Base-by-base conservation (phyloP, 2,329 filamentous ascomycete species). In the Lachnellula suecica region DNA sequence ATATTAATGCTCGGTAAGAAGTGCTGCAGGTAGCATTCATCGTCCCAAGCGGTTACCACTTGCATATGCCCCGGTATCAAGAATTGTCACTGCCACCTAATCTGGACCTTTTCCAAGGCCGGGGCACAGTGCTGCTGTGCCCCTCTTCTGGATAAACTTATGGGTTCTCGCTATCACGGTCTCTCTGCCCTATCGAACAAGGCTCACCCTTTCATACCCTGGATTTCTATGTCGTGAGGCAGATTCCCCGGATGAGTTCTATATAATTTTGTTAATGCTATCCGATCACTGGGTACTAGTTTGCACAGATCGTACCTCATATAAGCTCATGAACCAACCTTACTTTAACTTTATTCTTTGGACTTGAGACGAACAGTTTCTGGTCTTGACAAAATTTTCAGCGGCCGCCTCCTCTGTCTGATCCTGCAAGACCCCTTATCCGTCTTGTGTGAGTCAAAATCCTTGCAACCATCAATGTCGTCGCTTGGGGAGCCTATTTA, bases 111-210 rank as follows among this genome's bases (percentile, higher is more conserved):
- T 51, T 52, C 20, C 9, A 37, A 40, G 54, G 35, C 56, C 60
- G 49, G 45, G 59, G 53, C 57, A 56, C 55, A 57, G 53, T 43
- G 27, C 44, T 54, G 51, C 61, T 59, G 54, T 59, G 57, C 60
- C 59, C 43, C 60, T 43, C 31, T 45, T 48, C 25, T 54, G 49
- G 47, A 52, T 54, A 59, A 59, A 62, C 38, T 55, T 59, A 59
- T 59, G 56, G 55, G 52, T 48, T 43, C 45, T 44, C 52, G 41
- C 49, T 46, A 41, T 56, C 47, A 52, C 42, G 29, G 59, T 58
- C 46, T 56, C 47, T 45, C 47, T 52, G 44, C 50, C 52, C 44
- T 49, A 52, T 52, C 24, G 34, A 37, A 52, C 49, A n/a, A 52
- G 49, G 50, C 42, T 44, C 43, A 15, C 41, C 31, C 23, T 44